Evolutionary conservation across 805 yeast species (phyloP).

Genomic region (Saccharomyces jurei): DNA sequence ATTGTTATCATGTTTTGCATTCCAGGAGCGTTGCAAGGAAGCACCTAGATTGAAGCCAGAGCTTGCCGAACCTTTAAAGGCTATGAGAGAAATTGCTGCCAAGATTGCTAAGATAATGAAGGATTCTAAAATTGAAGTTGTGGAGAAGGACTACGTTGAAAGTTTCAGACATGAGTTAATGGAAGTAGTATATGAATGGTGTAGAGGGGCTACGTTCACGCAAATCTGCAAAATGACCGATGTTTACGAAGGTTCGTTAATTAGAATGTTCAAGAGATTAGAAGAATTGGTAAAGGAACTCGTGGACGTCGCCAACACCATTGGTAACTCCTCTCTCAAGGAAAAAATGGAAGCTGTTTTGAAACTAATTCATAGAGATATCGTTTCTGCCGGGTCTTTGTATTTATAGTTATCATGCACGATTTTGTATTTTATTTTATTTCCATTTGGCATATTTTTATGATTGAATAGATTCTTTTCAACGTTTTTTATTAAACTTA

Average conservation of each 20-base stretch:
- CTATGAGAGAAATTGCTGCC: constrained; percentile 83
- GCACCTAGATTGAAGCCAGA: constrained; percentile 80
- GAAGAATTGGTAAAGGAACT: constrained; percentile 90
- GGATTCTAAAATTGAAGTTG: constrained; percentile 83
- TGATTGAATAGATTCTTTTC: background rate
- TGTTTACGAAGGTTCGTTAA: constrained; percentile 93
- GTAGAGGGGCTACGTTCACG: constrained; percentile 90
- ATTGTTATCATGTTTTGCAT: constrained; percentile 85
- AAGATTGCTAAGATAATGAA: constrained; percentile 82
- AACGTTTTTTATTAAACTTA: background rate
- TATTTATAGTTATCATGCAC: constrained; percentile 38
- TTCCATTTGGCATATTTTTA: background rate
- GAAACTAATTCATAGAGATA: constrained; percentile 86
- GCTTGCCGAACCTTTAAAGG: constrained; percentile 83
- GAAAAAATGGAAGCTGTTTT: constrained; percentile 82
- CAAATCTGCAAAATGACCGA: constrained; percentile 98
- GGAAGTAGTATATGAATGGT: constrained; percentile 97
- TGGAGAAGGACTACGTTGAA: constrained; percentile 88
- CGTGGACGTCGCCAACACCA: constrained; percentile 85
- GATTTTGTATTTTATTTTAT: background rate
- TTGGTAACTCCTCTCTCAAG: constrained; percentile 81
- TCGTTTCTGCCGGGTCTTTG: constrained; percentile 92
- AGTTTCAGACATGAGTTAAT: constrained; percentile 85
- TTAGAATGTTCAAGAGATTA: constrained; percentile 87
- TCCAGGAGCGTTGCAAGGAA: constrained; percentile 91